These are phyloP conservation scores for Gigaspora rosea DNA, from an alignment of 192 early-diverging fungal genomes.

Conservation along the genomic window DNA sequence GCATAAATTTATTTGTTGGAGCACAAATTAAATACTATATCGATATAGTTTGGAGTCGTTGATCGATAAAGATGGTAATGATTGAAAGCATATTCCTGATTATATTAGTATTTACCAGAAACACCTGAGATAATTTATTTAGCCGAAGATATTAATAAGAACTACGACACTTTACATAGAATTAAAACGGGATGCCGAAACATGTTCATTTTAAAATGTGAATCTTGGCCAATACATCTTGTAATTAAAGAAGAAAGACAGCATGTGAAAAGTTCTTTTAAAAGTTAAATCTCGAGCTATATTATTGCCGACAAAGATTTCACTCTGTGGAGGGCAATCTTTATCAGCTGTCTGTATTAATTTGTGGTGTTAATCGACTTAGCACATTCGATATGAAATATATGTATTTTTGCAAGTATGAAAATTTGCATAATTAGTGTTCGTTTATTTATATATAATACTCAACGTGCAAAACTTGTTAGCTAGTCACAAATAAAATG, in stretches of 20 bases:
- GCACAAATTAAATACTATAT: not conserved
- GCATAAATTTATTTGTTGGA: constrained; percentile 9
- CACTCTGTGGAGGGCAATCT: not conserved
- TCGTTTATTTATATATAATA: not conserved
- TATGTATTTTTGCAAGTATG: constrained; percentile 36
- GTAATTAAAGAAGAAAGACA: not conserved
- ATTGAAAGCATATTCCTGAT: constrained; percentile 5
- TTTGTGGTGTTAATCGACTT: constrained; percentile 8
- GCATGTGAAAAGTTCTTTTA: not conserved
- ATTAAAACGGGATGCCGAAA: too few relatives aligned
- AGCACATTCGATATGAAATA: not conserved
- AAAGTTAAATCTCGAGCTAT: constrained; percentile 1
- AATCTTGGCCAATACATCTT: not conserved
- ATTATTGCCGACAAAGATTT: not conserved
- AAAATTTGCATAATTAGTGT: not conserved
- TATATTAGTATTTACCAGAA: constrained; percentile 2
- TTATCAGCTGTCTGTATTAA: not conserved
- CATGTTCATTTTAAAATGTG: too few relatives aligned
- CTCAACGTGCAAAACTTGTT: not conserved
- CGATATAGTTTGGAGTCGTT: too few relatives aligned
- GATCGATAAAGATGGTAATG: not conserved
- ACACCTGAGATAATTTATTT: not conserved
- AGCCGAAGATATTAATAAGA: not conserved
- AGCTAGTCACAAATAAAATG: constrained; percentile 39
- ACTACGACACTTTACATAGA: not conserved